Evolutionary conservation across 1,139 yeast genomes (phyloP).

Genomic region (Geotrichum siamense): DNA sequence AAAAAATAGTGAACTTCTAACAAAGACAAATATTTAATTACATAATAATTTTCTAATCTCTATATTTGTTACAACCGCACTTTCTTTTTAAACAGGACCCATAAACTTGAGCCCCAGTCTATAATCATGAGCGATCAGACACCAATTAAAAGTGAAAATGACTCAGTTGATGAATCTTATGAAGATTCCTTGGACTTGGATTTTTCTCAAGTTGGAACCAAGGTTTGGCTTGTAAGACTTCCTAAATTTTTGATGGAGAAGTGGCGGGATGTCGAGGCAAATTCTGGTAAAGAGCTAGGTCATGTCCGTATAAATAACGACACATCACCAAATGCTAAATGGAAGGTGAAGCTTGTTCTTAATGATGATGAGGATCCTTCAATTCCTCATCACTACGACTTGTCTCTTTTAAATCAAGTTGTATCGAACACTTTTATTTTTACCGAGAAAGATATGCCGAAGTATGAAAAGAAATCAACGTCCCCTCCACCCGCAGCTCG

Average conservation of each 20-base stretch:
- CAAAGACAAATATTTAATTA: too few relatives aligned
- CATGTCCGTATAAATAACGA: constrained; percentile 62
- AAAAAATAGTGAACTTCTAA: too few relatives aligned
- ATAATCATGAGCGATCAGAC: constrained; percentile 1
- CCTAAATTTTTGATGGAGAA: constrained; percentile 80
- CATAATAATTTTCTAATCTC: too few relatives aligned
- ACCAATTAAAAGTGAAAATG: constrained; percentile 10
- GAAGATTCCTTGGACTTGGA: constrained; percentile 41
- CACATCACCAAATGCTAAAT: constrained; percentile 26
- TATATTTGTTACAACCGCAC: too few relatives aligned
- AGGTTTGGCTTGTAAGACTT: constrained; percentile 86
- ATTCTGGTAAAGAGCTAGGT: constrained; percentile 70
- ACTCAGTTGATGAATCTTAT: constrained; percentile 32
- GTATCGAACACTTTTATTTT: constrained; percentile 76
- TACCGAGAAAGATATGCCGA: constrained; percentile 74
- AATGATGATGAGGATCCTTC: constrained; percentile 40
- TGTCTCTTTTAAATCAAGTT: constrained; percentile 66
- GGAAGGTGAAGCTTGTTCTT: constrained; percentile 35
- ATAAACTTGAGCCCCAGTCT: neutral
- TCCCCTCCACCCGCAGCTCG: constrained; percentile 29
- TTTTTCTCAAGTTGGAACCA: constrained; percentile 36
- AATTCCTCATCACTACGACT: constrained; percentile 79
- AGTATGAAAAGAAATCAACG: constrained; percentile 46
- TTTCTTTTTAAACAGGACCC: too few relatives aligned
- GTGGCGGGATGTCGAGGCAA: constrained; percentile 60